Percentiles rank a stretch among this genome's conserved stretches.
Evolutionary conservation across 2,329 filamentous ascomycete species (phyloP).

Genomic region (Hypoxylon sp.): DNA sequence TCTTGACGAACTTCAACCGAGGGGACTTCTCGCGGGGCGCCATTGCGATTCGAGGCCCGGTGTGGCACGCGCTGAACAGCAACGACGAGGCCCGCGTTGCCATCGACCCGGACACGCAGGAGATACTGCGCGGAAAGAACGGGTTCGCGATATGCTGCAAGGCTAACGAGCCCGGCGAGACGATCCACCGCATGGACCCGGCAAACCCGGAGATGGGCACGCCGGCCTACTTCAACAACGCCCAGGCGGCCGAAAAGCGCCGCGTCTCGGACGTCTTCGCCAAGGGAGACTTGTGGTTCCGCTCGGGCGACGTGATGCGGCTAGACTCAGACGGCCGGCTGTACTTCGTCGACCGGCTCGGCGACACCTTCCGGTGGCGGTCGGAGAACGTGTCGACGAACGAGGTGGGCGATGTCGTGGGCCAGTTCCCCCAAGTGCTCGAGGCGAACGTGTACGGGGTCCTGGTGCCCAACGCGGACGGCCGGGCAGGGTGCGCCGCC

Average conservation of each 20-base stretch:
- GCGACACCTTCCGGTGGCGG: slow-evolving; percentile 76
- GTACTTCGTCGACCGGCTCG: slow-evolving; percentile 73
- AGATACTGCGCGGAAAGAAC: slow-evolving; percentile 68
- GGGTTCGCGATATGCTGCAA: slow-evolving; percentile 71
- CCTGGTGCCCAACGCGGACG: slow-evolving; percentile 52
- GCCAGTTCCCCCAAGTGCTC: slow-evolving; percentile 50
- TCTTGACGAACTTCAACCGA: slow-evolving; percentile 56
- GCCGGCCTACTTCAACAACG: slow-evolving; percentile 67
- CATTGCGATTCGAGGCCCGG: slow-evolving; percentile 73
- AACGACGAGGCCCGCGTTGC: slow-evolving; percentile 69
- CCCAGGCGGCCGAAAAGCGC: slow-evolving; percentile 70
- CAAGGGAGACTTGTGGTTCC: slow-evolving; percentile 73
- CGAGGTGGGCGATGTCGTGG: slow-evolving; percentile 53
- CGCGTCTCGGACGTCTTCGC: slow-evolving; percentile 67
- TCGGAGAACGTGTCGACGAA: slow-evolving; percentile 56
- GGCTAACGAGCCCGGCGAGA: slow-evolving; percentile 71
- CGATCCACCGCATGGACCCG: slow-evolving; percentile 66
- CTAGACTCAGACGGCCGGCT: slow-evolving; percentile 67
- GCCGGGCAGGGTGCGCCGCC: slow-evolving; percentile 52
- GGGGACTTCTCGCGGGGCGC: slow-evolving; percentile 68
- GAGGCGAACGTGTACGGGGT: slow-evolving; percentile 56
- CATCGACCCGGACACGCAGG: slow-evolving; percentile 73
- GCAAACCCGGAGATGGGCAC: slow-evolving; percentile 63
- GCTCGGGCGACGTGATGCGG: slow-evolving; percentile 71
- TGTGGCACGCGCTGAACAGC: slow-evolving; percentile 61